Percentiles rank a stretch among this genome's conserved stretches.
Evolutionary conservation across 2,329 filamentous ascomycete species (phyloP).

Genomic region (Sporothrix pseudoabietina): DNA sequence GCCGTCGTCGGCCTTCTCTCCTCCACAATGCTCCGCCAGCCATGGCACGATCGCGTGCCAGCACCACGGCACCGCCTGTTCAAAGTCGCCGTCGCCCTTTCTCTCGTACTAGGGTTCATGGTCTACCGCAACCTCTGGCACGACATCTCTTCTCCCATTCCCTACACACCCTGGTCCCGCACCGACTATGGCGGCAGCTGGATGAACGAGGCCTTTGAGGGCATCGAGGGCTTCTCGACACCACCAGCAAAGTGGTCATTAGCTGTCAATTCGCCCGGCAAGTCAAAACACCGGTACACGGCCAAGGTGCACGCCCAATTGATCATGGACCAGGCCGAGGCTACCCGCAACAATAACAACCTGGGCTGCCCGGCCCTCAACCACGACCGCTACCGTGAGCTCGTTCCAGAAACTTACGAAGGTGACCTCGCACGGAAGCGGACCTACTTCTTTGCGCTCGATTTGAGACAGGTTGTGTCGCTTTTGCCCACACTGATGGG

Average conservation of each 20-base stretch:
- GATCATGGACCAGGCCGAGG: not conserved
- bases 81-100: not conserved
- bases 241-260: not conserved
- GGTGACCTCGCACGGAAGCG: too few relatives aligned
- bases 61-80: not conserved
- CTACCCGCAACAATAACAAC: not conserved
- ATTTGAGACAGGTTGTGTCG: not conserved
- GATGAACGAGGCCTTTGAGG: slow-evolving; percentile 1
- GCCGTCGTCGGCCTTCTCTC: not conserved
- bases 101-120: not conserved
- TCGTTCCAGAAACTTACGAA: not conserved
- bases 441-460: slow-evolving; percentile 12
- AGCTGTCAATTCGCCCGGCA: not conserved
- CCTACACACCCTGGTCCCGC: slow-evolving; percentile 16
- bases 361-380: not conserved
- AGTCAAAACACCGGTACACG: not conserved
- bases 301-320: not conserved
- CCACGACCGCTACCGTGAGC: not conserved
- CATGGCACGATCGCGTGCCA: slow-evolving; percentile 1
- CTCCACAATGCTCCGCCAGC: slow-evolving; percentile 1
- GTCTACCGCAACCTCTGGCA: slow-evolving; percentile 12
- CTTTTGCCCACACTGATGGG: slow-evolving; percentile 13
- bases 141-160: slow-evolving; percentile 20
- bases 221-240: not conserved
- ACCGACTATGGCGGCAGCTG: slow-evolving; percentile 20